Evolutionary conservation across 306 rosid genomes (phyloP), one percentile per base, ranked within the genome.

Genomic region (Canavalia ensiformis): DNA sequence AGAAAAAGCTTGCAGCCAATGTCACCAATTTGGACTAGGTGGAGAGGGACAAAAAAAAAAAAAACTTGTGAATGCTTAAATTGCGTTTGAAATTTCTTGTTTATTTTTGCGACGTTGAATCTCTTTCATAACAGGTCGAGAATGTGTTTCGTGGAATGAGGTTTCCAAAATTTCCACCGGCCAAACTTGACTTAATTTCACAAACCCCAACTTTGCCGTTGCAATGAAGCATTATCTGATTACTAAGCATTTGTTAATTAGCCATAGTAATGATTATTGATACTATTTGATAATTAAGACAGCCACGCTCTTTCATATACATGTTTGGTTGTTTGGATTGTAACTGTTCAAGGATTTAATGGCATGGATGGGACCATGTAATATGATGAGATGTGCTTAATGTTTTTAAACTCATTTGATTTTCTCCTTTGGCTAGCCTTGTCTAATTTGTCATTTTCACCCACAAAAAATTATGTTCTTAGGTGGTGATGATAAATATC

Each of bases 341-440:
- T 8, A 82, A 77, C 75, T 50, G 62, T 83, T 80, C 18, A n/a
- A 49, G 73, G 75, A 45, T 55, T 59, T 3, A 31, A 72, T 72
- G 84, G 70, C 12, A 50, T 52, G 42, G 82, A 78, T 72, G 87
- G 87, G 87, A 83, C 90, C 84, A 83, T 71, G 54, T 56, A 52
- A 70, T 76, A 64, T 81, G 70, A 84, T 87, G 78, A 74, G 69
- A 41, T 31, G 65, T 80, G 72, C 58, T 65, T 73, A 56, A 44
- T 51, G 64, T 50, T 67, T 45, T 31, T 8, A 50, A 74, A 77
- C 55, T 72, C 37, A 51, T 71, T 39, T 7, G 59, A 37, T 71
- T 71, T 18, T 57, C 70, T 68, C 30, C 64, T 66, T 47, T 34
- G 74, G 58, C 58, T 31, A 64, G 41, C 81, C 44, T 47, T 47